Percentiles rank a stretch among this genome's conserved stretches.
Evolutionary conservation across 1,284 basidiomycete genomes (phyloP).

Genomic region (Pseudozyma sp.): DNA sequence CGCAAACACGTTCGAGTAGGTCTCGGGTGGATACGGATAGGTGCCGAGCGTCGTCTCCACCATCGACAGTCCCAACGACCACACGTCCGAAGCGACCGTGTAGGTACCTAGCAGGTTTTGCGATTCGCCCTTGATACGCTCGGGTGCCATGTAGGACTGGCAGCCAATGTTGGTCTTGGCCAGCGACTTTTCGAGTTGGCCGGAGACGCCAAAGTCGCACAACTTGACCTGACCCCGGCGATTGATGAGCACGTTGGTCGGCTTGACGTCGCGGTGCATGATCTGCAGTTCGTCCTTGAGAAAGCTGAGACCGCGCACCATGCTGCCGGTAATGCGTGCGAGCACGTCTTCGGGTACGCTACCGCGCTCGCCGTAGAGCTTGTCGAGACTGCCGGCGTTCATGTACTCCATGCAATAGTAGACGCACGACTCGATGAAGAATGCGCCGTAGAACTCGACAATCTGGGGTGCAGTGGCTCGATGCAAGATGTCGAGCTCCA

Average conservation of each 20-base stretch:
- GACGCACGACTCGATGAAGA: conserved; percentile 97
- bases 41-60: conserved; percentile 91
- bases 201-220: conserved; percentile 97
- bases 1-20: conserved; percentile 95
- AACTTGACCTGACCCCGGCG: conserved; percentile 89
- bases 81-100: conserved; percentile 95
- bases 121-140: conserved; percentile 93
- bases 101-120: conserved; percentile 88
- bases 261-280: conserved; percentile 97
- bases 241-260: conserved; percentile 95
- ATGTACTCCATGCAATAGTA: conserved; percentile 99
- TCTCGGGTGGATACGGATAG: conserved; percentile 99
- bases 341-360: conserved; percentile 85
- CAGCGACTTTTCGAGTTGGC: conserved; percentile 92
- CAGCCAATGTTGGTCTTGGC: conserved; percentile 99
- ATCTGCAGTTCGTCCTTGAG: conserved; percentile 96
- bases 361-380: conserved; percentile 72
- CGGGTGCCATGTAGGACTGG: conserved; percentile 98
- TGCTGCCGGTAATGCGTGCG: conserved; percentile 82
- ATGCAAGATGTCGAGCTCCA: conserved; percentile 97
- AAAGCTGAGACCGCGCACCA: conserved; percentile 92
- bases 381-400: conserved; percentile 94
- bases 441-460: conserved; percentile 98
- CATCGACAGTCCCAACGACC: conserved; percentile 95
- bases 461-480: conserved; percentile 90